phyloP scores from a whole-genome alignment of 805 yeast genomes.

The Suhomyces kilbournensis region DNA sequence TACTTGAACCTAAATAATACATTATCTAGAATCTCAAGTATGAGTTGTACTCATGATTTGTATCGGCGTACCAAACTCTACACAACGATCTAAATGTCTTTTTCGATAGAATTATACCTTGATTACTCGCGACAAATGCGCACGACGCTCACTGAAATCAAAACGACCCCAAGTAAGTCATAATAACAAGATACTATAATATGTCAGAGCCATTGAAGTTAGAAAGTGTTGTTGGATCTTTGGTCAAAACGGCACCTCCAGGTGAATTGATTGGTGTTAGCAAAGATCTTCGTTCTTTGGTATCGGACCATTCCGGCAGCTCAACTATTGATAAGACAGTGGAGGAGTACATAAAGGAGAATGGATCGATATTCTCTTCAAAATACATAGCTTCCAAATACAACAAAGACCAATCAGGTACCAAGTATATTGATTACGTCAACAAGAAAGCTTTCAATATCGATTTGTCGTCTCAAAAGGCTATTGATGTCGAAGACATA shows the following conservation, averaged over 20 bases:
- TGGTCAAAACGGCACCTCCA: constrained; percentile 37
- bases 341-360: constrained; percentile 25
- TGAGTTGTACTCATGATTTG: no score
- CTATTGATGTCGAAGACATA: constrained; percentile 51
- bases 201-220: constrained; percentile 10
- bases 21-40: no score
- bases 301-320: constrained; percentile 15
- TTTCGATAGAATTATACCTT: no score
- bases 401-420: constrained; percentile 29
- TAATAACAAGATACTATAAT: neutral
- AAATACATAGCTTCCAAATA: constrained; percentile 30
- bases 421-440: constrained; percentile 54
- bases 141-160: neutral
- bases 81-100: no score
- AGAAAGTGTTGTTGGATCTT: constrained; percentile 23
- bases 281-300: constrained; percentile 22
- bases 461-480: constrained; percentile 49
- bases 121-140: neutral
- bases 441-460: constrained; percentile 52
- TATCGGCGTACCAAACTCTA: no score
- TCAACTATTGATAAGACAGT: constrained; percentile 26
- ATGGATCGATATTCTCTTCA: constrained; percentile 29
- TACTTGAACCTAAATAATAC: no score
- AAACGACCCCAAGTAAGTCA: neutral
- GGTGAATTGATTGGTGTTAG: constrained; percentile 34